Evolutionary conservation across 495 filamentous ascomycete species (phyloP), one percentile per base, ranked within the genome.

Genomic region (Viridothelium virens): DNA sequence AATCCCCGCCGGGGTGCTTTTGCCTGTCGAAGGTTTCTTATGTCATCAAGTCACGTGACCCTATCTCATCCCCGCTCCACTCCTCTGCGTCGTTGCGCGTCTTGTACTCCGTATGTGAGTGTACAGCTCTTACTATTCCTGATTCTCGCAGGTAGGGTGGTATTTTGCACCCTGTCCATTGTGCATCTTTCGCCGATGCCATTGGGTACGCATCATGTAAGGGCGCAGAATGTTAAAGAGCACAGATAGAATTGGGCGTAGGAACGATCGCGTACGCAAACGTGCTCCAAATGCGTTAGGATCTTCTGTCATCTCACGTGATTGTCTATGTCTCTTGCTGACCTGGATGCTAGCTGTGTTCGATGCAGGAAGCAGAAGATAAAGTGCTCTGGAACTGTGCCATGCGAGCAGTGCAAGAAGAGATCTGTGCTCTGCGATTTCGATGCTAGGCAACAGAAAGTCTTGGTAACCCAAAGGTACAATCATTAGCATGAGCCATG

Each of bases 291-390:
- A 78, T 70, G 78, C 77, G 77, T 78, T 70, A 59, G 53, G 5
- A 59, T 10, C 36, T 18, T 18, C 12, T 59, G 10, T 59, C 5
- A 59, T 18, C 36, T 36, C 53, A 59, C 53, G 53, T 59, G 53
- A 59, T 36, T 0, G 56, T 74, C 70, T 36, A 31, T 25, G n/a
- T 7, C 2, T 65, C 33, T 46, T 67, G 56, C 64, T 62, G 16
- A 69, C 33, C 34, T 67, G 25, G 4, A 44, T 46, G 44, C 53
- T 64, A 80, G 78, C 48, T 79, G 78, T 67, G 70, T 72, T 61
- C 76, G 79, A 66, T 81, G 79, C 61, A 78, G 79, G 50, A 73
- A 77, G 48, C 79, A 81, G 59, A 81, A 81, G 65, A 79, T 80
- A 66, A 79, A 77, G 65, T 80, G 78, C 59, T 78, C 78, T 18